Evolutionary conservation across 78 protist genomes (phyloP).

Genomic region (Dictyostelium discoideum): dicty_2.7 NC_007091.3:4568501-4569000

Average conservation of each 20-base stretch:
- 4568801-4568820: neutral
- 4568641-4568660: neutral
- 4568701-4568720: neutral
- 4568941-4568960: neutral
- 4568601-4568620: constrained; percentile 67
- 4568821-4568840: neutral
- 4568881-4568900: neutral
- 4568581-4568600: constrained; percentile 48
- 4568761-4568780: neutral
- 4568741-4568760: neutral
- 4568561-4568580: constrained; percentile 48
- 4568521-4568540: constrained; percentile 31
- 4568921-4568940: neutral
- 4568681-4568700: neutral
- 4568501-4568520: constrained; percentile 48
- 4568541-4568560: constrained; percentile 56
- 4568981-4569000: neutral
- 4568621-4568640: neutral
- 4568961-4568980: neutral
- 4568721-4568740: neutral
- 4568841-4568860: neutral
- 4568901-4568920: neutral
- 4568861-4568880: neutral
- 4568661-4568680: neutral
- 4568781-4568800: neutral